These are phyloP conservation scores for Paratinospora sagittata DNA, from an alignment of 164 flowering plant genomes.

Conservation along the genomic window DNA sequence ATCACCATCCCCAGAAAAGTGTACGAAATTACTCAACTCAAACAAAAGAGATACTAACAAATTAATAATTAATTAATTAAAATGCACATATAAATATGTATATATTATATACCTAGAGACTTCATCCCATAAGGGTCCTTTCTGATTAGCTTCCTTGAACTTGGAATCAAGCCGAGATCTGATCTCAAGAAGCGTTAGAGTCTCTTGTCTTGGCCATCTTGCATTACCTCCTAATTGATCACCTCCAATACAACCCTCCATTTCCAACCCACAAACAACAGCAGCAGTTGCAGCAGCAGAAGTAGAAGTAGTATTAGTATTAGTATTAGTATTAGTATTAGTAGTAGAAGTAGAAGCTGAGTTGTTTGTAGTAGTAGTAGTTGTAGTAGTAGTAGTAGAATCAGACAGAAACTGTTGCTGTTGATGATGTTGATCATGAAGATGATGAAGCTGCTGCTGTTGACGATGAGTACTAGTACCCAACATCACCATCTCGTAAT, in stretches of 20 bases:
- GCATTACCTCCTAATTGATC: constrained; percentile 56
- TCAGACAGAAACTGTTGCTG: constrained; percentile 32
- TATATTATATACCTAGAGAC: constrained; percentile 63
- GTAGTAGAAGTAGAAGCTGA: too few species aligned
- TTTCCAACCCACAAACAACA: constrained; percentile 28
- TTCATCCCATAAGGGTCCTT: constrained; percentile 97
- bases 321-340: constrained; percentile 4
- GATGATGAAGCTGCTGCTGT: constrained; percentile 16
- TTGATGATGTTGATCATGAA: constrained; percentile 4
- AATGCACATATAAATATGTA: too few species aligned
- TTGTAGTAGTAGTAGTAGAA: constrained; percentile 14
- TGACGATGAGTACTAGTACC: too few species aligned
- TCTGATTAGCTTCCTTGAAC: constrained; percentile 94
- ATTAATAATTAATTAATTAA: too few species aligned
- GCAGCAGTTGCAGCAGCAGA: constrained; percentile 11
- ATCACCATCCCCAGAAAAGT: background rate
- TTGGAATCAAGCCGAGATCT: constrained; percentile 80
- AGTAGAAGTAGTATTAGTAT: constrained; percentile 8
- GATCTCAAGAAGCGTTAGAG: constrained; percentile 83
- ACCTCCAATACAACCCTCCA: constrained; percentile 26
- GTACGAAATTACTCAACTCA: background rate
- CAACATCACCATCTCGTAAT: constrained; percentile 44
- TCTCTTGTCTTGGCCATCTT: constrained; percentile 97
- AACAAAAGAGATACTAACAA: background rate
- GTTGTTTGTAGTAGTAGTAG: constrained; percentile 1